Evolutionary conservation across 352 stramenopile genomes (phyloP).

Genomic region (Phytophthora macrochlamydospora): DNA sequence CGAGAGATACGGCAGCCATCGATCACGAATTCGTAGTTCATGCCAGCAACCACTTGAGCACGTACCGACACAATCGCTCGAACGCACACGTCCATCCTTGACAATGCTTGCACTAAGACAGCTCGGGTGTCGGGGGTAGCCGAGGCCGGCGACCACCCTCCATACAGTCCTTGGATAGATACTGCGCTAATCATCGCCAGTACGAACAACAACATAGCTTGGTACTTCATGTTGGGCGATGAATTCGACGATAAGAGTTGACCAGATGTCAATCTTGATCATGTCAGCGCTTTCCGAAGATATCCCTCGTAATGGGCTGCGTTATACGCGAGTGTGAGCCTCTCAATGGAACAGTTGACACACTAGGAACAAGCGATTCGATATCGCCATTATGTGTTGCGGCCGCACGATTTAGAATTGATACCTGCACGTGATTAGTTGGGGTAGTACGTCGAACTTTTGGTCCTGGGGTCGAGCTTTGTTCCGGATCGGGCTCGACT

Average conservation of each 20-base stretch:
- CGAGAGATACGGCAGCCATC: constrained; percentile 14
- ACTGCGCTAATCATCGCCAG: constrained; percentile 1
- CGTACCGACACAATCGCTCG: constrained; percentile 14
- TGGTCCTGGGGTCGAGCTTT: constrained; percentile 14
- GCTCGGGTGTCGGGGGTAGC: constrained; percentile 16
- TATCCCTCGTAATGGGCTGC: constrained; percentile 49
- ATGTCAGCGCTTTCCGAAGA: constrained; percentile 38
- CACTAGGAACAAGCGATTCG: constrained; percentile 45
- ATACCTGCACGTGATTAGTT: constrained; percentile 31
- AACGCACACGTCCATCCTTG: constrained; percentile 16
- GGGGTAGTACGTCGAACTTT: constrained; percentile 1
- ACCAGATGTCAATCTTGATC: constrained; percentile 7
- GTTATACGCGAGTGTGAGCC: constrained; percentile 14
- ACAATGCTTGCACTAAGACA: constrained; percentile 18
- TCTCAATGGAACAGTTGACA: constrained; percentile 20
- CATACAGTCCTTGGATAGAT: constrained; percentile 5
- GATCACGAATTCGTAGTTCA: constrained; percentile 26
- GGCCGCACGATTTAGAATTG: constrained; percentile 35
- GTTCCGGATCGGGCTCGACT: constrained; percentile 43
- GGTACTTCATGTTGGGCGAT: constrained; percentile 15
- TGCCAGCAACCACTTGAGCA: constrained; percentile 27
- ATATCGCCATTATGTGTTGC: constrained; percentile 40
- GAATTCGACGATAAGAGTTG: background rate
- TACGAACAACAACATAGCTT: constrained; percentile 3
- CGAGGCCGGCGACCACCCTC: constrained; percentile 15